Base-by-base conservation (phyloP, 2,329 filamentous ascomycete species). In the Magnaporthiopsis incrustans region DNA sequence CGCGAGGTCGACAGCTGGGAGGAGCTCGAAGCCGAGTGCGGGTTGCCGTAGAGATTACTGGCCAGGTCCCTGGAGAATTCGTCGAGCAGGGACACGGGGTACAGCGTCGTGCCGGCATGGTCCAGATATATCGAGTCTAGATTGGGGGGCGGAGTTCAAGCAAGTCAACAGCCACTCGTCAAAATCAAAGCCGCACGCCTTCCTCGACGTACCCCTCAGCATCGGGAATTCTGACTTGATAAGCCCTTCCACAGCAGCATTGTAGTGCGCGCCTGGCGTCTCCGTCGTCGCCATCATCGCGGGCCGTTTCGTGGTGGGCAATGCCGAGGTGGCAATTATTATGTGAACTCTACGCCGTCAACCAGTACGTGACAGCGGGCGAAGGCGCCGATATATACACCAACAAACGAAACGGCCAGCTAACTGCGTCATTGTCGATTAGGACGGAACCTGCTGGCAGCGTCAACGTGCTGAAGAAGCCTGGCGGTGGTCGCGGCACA, bases 51-150 rank as follows among this genome's bases (percentile, higher is more conserved):
- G 0, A 98, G 79, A 69, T 87, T 90, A 4, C 84, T 80, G 32
- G 88, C 88, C 82, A 97, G 89, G 66, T 95, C 90, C n/a, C 78
- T 75, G 11, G 91, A 86, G 76, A 96, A 97, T 30, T 78, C 81
- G 68, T 94, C 89, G 74, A 98, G 87, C 30, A 95, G 77, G 35
- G 90, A 92, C 74, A 89, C 94, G 57, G 92, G 81, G 72, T 90
- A 91, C 1, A 90, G 80, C 0, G 93, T 94, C n/a, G 91, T 91
- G n/a, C 92, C 94, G 0, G 92, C 92, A 88, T 98, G 93, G 70
- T 98, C 94, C 64, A 98, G 87, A 74, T 97, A 98, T 60, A 88
- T 81, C 12, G 85, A 86, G 63, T 84, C 91, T 94, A 15, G 5
- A 2, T 10, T 4, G 57, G 27, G 11, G 18, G 7, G 8, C 30